Evolutionary conservation across 2,329 filamentous ascomycete species (phyloP), one percentile per base, ranked within the genome.

Genomic region (Trichoderma koningii): DNA sequence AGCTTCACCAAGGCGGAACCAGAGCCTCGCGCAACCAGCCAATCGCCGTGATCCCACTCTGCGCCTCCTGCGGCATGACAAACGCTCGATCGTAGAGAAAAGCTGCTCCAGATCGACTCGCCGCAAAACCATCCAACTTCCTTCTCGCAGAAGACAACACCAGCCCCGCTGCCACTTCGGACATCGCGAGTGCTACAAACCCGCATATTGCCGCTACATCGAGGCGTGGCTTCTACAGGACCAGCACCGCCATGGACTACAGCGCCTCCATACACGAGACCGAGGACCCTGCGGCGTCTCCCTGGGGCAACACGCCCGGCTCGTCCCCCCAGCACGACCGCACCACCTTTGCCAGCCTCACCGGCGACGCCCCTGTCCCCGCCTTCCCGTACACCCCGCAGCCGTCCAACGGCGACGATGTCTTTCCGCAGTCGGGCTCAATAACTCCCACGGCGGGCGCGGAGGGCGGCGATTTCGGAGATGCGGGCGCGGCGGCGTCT

Each of bases 271-370:
- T 86, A 70, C 72, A 81, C 72, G 84, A 87, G 69, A 76, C 78
- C 59, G 85, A 87, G 52, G 80, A 86, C 68, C 78, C 82, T 19
- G 78, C 76, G 52, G 79, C 77, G 66, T 86, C 84, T 38, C 84
- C 85, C 2, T 87, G 85, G 84, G 84, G 82, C 15, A 81, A 79
- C 65, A 83, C 83, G 63, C 84, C 84, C 5, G 76, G 77, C 26
- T 77, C 80, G 17, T 84, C 84, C 21, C 83, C 84, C 34, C 77
- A 78, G 65, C 79, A 79, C 69, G 79, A 79, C 68, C 77, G 79
- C 50, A 73, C 79, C 26, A 74, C 72, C 67, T 84, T 84, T 70
- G 76, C 74, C 67, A 70, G 76, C 64, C 68, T 80, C 69, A 74
- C 75, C 55, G 76, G 73, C 68, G 79, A 82, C 15, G 72, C 76